Base-by-base conservation (phyloP, 768 basidiomycete species). In the Chalciporus piperatus region DNA sequence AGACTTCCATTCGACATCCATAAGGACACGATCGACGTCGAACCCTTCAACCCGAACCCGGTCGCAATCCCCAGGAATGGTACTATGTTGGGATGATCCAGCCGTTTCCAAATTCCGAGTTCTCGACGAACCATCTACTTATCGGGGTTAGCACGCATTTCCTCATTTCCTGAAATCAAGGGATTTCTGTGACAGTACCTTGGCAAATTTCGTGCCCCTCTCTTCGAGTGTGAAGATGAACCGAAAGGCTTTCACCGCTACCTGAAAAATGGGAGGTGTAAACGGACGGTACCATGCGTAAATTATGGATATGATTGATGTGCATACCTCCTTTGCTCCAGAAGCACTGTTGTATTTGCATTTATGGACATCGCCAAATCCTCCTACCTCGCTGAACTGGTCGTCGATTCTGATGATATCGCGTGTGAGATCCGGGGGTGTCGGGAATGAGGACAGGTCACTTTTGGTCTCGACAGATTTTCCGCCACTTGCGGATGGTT, bases 1-100 rank as follows among this genome's bases (percentile, higher is more conserved):
- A 69, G 52, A 6, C 50, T 55, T 12, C 58, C 61, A 30, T 65
- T 60, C 6, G 62, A 54, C 51, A 64, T 53, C 67, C 67, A 68
- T 4, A 63, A 56, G 11, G 59, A 67, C 11, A 69, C 67, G 51
- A 65, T 55, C 8, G 40, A 51, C 27, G 39, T 30, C 5, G 43
- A 23, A 23, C 33, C 33, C 33, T 33, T 33, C 33, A 33, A 16
- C 14, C 40, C 40, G 23, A 41, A 41, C 19, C 40, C 40, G 23
- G 9, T 22, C 20, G 40, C 40, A 41, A 41, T 22, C 20, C 40
- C 40, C 4, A 41, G 12, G 28, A 53, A 53, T 4, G 52, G 52
- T 11, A 53, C 52, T 0, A 53, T 19, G 6, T 39, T 48, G 4
- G 3, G 3, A 4, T 53, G 52, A 1, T 43, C 13, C 1, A 53